Evolutionary conservation across 345 rosid species (phyloP).

Genomic region (Acer negundo): DNA sequence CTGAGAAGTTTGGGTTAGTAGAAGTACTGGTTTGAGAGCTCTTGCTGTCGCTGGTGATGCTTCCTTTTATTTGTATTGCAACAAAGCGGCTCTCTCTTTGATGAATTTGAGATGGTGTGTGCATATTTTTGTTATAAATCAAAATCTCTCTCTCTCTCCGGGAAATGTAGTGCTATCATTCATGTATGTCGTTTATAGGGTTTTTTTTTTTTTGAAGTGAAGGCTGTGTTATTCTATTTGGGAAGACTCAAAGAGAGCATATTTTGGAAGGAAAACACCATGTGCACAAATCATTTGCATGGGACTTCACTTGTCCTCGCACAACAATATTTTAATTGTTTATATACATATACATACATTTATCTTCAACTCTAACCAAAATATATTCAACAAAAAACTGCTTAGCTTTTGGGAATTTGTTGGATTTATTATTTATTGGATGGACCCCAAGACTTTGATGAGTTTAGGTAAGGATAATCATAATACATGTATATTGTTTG

Average conservation of each 20-base stretch:
- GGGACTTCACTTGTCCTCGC: slow-evolving; percentile 57
- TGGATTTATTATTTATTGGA: neutral
- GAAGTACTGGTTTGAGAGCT: slow-evolving; percentile 13
- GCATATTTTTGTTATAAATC: slow-evolving; percentile 22
- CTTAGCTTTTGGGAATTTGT: slow-evolving; percentile 4
- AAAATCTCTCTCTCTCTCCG: slow-evolving; percentile 23
- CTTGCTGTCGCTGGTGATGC: slow-evolving; percentile 2
- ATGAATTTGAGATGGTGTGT: slow-evolving; percentile 24
- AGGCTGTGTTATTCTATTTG: slow-evolving; percentile 35
- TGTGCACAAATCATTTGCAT: slow-evolving; percentile 78
- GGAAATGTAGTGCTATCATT: slow-evolving; percentile 60
- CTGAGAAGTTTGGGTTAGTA: slow-evolving; percentile 34
- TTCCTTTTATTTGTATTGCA: slow-evolving; percentile 39
- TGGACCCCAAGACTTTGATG: slow-evolving; percentile 10
- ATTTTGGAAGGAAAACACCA: slow-evolving; percentile 33
- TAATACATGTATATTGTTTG: neutral
- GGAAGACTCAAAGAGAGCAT: slow-evolving; percentile 36
- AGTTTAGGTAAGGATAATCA: slow-evolving; percentile 15
- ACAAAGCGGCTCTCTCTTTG: slow-evolving; percentile 48
- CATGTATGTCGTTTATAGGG: slow-evolving; percentile 40
- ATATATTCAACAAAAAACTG: neutral
- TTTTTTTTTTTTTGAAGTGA: neutral
- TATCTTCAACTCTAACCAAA: neutral
- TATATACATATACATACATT: too few relatives aligned
- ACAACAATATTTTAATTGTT: neutral